These are phyloP conservation scores for Colletotrichum ledebouriae DNA, from an alignment of 2,329 filamentous ascomycete species.

Conservation along the genomic window DNA sequence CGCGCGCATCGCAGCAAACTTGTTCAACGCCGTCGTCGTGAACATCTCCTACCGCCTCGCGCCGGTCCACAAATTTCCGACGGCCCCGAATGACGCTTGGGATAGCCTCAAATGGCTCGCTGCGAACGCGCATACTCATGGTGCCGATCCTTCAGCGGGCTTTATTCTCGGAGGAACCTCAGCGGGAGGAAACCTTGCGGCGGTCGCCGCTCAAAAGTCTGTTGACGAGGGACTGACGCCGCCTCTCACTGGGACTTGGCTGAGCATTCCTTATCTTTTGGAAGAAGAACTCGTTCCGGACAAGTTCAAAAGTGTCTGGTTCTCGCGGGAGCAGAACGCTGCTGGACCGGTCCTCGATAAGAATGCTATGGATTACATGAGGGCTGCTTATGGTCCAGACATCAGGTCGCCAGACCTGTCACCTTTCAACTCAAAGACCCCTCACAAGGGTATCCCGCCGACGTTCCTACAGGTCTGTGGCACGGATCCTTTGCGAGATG, in stretches of 20 bases:
- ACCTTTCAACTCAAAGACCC: slow-evolving; percentile 50
- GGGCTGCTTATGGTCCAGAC: slow-evolving; percentile 49
- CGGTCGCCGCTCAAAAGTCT: slow-evolving; percentile 26
- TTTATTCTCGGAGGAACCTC: slow-evolving; percentile 48
- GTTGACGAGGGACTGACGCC: neutral
- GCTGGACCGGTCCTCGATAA: slow-evolving; percentile 51
- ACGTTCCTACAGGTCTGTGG: slow-evolving; percentile 65
- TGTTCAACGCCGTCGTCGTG: slow-evolving; percentile 44
- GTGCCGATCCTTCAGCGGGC: slow-evolving; percentile 33
- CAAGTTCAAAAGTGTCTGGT: slow-evolving; percentile 54
- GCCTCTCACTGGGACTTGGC: slow-evolving; percentile 27
- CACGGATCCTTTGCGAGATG: slow-evolving; percentile 64
- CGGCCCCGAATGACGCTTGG: slow-evolving; percentile 57
- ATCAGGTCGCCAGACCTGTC: slow-evolving; percentile 47
- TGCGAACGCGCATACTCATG: slow-evolving; percentile 14
- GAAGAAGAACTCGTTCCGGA: slow-evolving; percentile 44
- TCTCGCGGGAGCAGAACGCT: slow-evolving; percentile 58
- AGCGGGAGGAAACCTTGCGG: slow-evolving; percentile 47
- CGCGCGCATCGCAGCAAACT: neutral
- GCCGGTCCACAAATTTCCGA: slow-evolving; percentile 60
- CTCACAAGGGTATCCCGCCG: slow-evolving; percentile 54
- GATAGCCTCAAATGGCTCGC: slow-evolving; percentile 47
- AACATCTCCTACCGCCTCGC: slow-evolving; percentile 63
- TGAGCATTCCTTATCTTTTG: slow-evolving; percentile 18
- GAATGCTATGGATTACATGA: slow-evolving; percentile 46